Conservation (phyloP, 345 rosid genomes). For the Jatropha curcas region DNA sequence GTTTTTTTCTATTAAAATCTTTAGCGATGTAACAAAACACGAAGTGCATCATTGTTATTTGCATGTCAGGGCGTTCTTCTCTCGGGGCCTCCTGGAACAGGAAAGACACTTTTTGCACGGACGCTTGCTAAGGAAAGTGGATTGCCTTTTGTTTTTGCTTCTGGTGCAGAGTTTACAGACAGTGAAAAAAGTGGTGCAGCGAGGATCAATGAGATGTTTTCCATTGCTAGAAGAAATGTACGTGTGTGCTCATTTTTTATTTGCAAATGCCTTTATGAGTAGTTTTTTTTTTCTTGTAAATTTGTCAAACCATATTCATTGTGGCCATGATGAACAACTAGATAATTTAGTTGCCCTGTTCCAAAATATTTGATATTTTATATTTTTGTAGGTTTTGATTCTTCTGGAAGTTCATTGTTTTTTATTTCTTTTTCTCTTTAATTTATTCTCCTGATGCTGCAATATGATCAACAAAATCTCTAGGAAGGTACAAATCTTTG, state of each 20-base stretch:
- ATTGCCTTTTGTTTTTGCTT: constrained; percentile 90
- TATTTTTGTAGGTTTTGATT: no score
- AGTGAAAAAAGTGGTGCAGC: constrained; percentile 92
- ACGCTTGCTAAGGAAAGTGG: constrained; percentile 96
- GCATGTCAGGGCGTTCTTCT: constrained; percentile 86
- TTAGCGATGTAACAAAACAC: neutral
- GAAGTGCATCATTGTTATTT: constrained; percentile 17
- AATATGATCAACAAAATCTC: no score
- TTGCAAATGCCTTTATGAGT: no score
- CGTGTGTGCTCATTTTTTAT: constrained; percentile 24
- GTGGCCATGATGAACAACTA: neutral
- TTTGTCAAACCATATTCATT: neutral
- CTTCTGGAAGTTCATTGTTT: no score
- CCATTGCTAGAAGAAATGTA: constrained; percentile 89
- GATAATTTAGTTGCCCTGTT: neutral
- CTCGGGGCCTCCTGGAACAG: constrained; percentile 98
- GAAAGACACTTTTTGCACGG: constrained; percentile 96
- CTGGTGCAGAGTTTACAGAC: constrained; percentile 96
- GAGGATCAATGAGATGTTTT: constrained; percentile 89
- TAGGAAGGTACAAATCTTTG: neutral
- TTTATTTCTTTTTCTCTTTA: no score
- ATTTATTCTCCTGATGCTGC: no score
- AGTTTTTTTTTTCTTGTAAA: neutral
- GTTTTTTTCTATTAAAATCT: neutral
- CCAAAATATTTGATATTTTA: neutral